Base-by-base conservation (phyloP, 1,284 basidiomycete species). In the Puccinia novopanici region DNA sequence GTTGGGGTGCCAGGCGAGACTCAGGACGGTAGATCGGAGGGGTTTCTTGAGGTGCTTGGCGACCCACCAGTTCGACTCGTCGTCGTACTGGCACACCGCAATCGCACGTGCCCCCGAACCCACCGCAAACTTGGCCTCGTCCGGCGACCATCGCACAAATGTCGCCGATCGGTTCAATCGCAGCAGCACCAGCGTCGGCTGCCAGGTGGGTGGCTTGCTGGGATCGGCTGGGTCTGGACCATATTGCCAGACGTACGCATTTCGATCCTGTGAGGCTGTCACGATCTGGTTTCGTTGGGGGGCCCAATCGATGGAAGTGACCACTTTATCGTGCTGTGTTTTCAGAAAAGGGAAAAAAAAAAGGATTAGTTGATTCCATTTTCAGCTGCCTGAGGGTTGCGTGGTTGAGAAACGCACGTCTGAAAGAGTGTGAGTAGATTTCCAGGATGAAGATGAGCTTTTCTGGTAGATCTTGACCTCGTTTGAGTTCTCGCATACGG, bases 31-130 rank as follows among this genome's bases (percentile, higher is more conserved):
- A 17, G 92, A 93, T 82, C 93, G 88, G 81, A 97, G 91, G 17
- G 97, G 97, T 87, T 98, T 98, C 91, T 99, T 99, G 87, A 99
- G 88, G 84, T 94, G 92, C 86, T 94, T 95, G 27, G 95, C 92
- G 2, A 98, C 94, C 97, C 97, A 99, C 97, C 97, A 99, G 86
- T 99, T 93, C 87, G 94, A 96, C 87, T 98, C 95, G 34, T 92
- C 89, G 85, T 98, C 95, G 85, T 96, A 98, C 22, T 93, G 95
- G 86, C 95, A 98, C 71, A 98, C 90, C 13, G 94, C 93, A 84
- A 98, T 95, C 52, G 94, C 92, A 57, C 95, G 90, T 9, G 97
- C 95, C 82, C 97, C 97, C 82, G 92, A 95, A 3, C 95, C 96
- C 37, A 99, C 97, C 3, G 97, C 97, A 86, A 99, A 99, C 87